Evolutionary conservation across 352 stramenopile species (phyloP).

Genomic region (Blastocystis sp.): DNA sequence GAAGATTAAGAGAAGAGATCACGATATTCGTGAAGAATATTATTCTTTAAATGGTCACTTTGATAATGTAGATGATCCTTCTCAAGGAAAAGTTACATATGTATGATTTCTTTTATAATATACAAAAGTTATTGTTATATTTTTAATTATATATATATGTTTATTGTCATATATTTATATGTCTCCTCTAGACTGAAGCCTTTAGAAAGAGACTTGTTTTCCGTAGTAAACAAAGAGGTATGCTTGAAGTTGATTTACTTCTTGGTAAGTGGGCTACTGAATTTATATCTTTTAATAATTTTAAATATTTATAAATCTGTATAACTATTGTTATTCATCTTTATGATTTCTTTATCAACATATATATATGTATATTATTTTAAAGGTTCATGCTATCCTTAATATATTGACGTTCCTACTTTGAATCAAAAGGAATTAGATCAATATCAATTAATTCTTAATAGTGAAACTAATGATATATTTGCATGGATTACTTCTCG

Average conservation of each 20-base stretch:
- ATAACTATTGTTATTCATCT: too few species aligned
- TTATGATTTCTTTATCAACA: too few species aligned
- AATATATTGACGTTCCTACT: too few species aligned
- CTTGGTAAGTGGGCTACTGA: constrained; percentile 25
- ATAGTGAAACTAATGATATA: constrained; percentile 34
- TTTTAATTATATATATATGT: too few species aligned
- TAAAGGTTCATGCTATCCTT: too few species aligned
- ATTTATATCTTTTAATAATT: background rate
- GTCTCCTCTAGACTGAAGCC: constrained; percentile 7
- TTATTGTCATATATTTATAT: too few species aligned
- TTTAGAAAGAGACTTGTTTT: constrained; percentile 28
- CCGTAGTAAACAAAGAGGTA: constrained; percentile 29
- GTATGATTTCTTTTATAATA: background rate
- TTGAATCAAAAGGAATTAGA: constrained; percentile 16
- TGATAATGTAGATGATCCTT: background rate
- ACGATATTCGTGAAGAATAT: constrained; percentile 25
- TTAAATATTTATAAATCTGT: background rate
- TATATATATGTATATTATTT: too few species aligned
- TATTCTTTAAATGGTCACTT: constrained; percentile 15
- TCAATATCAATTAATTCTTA: constrained; percentile 27
- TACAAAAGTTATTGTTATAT: too few species aligned
- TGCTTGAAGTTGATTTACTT: constrained; percentile 30
- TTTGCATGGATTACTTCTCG: constrained; percentile 30
- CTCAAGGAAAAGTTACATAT: constrained; percentile 13
- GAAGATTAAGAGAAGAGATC: constrained; percentile 27